Evolutionary conservation across 768 basidiomycete genomes (phyloP).

Genomic region (Suillus sp.): DNA sequence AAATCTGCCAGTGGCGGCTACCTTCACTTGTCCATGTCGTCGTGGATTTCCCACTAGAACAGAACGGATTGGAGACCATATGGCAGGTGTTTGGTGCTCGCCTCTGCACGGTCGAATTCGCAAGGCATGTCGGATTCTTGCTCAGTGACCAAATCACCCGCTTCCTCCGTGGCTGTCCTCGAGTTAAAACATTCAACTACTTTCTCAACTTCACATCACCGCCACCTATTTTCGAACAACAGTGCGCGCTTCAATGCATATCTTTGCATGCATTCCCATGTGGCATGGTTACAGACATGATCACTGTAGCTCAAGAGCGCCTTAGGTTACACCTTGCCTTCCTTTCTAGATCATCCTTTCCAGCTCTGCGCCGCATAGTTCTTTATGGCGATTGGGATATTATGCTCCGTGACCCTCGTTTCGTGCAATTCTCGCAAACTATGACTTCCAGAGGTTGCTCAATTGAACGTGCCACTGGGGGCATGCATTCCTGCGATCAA

Average conservation of each 20-base stretch:
- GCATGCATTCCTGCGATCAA: not conserved
- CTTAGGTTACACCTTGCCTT: conserved; percentile 50
- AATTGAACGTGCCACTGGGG: conserved; percentile 25
- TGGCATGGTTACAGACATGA: conserved; percentile 38
- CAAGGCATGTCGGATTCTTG: conserved; percentile 56
- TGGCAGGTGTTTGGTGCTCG: conserved; percentile 54
- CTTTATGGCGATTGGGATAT: conserved; percentile 58
- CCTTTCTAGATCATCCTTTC: conserved; percentile 43
- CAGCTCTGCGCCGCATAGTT: conserved; percentile 46
- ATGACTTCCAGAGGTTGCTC: conserved; percentile 37
- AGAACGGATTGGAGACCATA: conserved; percentile 43
- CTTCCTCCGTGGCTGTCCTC: conserved; percentile 49
- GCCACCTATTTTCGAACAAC: conserved; percentile 31
- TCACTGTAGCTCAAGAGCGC: conserved; percentile 40
- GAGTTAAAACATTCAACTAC: conserved; percentile 56
- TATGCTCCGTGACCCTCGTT: conserved; percentile 41
- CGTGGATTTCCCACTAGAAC: conserved; percentile 46
- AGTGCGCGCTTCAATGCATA: conserved; percentile 42
- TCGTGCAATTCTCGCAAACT: conserved; percentile 32
- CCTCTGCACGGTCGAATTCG: conserved; percentile 58
- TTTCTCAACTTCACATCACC: conserved; percentile 50
- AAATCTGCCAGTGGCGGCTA: conserved; percentile 51
- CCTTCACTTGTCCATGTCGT: conserved; percentile 56
- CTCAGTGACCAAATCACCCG: conserved; percentile 47
- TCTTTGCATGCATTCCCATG: conserved; percentile 56